These are phyloP conservation scores for Actinomortierella ambigua DNA, from an alignment of 371 early-diverging fungal species.

Conservation along the genomic window DNA sequence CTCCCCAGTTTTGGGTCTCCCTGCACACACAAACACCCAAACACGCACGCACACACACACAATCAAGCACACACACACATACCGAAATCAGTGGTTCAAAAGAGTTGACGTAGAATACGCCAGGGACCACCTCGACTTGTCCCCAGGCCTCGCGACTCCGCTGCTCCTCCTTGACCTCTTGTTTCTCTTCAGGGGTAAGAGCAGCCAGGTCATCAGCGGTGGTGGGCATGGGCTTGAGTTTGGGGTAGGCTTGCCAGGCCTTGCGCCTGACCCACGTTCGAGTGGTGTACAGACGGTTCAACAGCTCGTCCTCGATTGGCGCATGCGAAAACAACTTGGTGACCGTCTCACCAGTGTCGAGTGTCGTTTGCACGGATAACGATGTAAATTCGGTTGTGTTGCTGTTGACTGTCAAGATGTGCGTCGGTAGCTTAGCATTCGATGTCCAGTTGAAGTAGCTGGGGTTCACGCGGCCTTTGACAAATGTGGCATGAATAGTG, in stretches of 20 bases:
- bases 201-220: constrained; percentile 1
- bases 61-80: constrained; percentile 48
- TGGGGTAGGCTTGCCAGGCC: constrained; percentile 74
- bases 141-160: constrained; percentile 24
- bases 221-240: constrained; percentile 47
- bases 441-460: constrained; percentile 53
- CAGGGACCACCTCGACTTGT: constrained; percentile 43
- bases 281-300: constrained; percentile 52
- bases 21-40: no score
- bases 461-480: constrained; percentile 62
- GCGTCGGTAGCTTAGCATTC: constrained; percentile 50
- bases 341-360: constrained; percentile 58
- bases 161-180: constrained; percentile 5
- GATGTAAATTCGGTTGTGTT: constrained; percentile 53
- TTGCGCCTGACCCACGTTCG: constrained; percentile 62
- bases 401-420: constrained; percentile 59
- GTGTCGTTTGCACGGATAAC: constrained; percentile 49
- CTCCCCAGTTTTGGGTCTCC: no score
- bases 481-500: constrained; percentile 66
- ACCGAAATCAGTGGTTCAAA: constrained; percentile 67
- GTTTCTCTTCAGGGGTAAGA: background rate
- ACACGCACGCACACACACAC: background rate
- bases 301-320: constrained; percentile 44
- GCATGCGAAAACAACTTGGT: constrained; percentile 63
- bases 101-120: constrained; percentile 62